Percentiles rank a stretch among this genome's conserved stretches.
phyloP scores from a whole-genome alignment of 2,329 filamentous ascomycete species.

The Fusarium piperis region DNA sequence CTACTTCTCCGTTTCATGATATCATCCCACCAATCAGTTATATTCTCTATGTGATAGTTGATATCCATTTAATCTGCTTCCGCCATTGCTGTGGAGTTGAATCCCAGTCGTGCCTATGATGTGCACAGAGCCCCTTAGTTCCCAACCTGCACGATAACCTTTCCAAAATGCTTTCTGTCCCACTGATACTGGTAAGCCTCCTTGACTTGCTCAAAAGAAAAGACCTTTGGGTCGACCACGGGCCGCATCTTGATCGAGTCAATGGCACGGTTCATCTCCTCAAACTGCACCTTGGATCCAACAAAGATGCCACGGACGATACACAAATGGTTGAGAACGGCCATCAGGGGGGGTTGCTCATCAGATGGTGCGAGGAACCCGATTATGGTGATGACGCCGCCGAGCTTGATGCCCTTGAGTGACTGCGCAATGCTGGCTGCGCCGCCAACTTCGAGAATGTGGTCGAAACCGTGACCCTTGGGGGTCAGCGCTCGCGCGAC shows the following conservation, averaged over 20 bases:
- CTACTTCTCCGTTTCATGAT: background rate
- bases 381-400: slow-evolving; percentile 53
- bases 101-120: background rate
- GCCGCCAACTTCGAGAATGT: slow-evolving; percentile 57
- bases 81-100: background rate
- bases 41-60: background rate
- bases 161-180: slow-evolving; percentile 48
- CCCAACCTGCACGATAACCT: slow-evolving; percentile 36
- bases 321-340: slow-evolving; percentile 33
- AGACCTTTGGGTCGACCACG: slow-evolving; percentile 55
- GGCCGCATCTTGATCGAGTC: slow-evolving; percentile 55
- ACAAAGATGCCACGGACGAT: slow-evolving; percentile 56
- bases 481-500: slow-evolving; percentile 49
- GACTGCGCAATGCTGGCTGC: slow-evolving; percentile 52
- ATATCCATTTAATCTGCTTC: background rate
- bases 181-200: slow-evolving; percentile 52
- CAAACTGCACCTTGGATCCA: slow-evolving; percentile 56
- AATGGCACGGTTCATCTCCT: slow-evolving; percentile 60
- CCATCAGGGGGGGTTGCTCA: background rate
- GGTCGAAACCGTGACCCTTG: slow-evolving; percentile 49
- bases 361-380: slow-evolving; percentile 26
- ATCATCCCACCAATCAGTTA: background rate
- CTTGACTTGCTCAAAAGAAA: slow-evolving; percentile 53
- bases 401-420: slow-evolving; percentile 51
- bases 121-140: background rate